Evolutionary conservation across 371 early-diverging fungal genomes (phyloP), one percentile per base, ranked within the genome.

Genomic region (Zopfochytrium polystomum): DNA sequence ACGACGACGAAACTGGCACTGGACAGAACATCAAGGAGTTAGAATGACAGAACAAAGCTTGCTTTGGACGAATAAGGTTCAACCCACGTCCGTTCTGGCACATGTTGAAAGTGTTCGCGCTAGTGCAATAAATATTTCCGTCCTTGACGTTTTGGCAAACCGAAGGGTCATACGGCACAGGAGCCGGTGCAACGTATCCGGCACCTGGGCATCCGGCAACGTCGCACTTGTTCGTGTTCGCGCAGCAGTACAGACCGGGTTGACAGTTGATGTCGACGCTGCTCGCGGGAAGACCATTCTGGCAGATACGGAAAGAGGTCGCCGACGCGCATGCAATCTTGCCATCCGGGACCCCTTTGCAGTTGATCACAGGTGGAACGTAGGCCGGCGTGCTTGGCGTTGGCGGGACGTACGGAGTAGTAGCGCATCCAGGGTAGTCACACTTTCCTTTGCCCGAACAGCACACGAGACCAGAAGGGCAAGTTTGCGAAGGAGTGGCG

Each of bases 221-320:
- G 44, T 55, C 56, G 43, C 58, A 58, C 20, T 11, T 3, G 46
- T 26, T 43, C 3, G 48, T 46, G 18, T 5, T 7, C 4, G 49
- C 26, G 49, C 58, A 58, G 58, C 58, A 56, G 38, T 38, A 38
- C 38, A 38, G 56, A 5, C 56, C 56, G 43, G 30, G 42, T 3
- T 44, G 27, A 42, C 7, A 26, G 26, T 27, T 33, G 2, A 55
- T 42, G 38, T 55, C 58, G 9, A 22, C 20, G 30, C 48, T 33
- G 18, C 22, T 18, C 13, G 38, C 23, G 38, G 38, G 15, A 5
- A 11, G 15, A 26, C 44, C 52, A 27, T 3, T n/a, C 25, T 3
- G 6, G 33, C 58, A 58, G 20, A 48, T 58, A 48, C 15, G 35
- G 58, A 58, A 58, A 42, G 44, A 2, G 2, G 25, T 44, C 6